Evolutionary conservation across 83 land plant genomes (phyloP).

Genomic region (Picea engelmannii): DNA sequence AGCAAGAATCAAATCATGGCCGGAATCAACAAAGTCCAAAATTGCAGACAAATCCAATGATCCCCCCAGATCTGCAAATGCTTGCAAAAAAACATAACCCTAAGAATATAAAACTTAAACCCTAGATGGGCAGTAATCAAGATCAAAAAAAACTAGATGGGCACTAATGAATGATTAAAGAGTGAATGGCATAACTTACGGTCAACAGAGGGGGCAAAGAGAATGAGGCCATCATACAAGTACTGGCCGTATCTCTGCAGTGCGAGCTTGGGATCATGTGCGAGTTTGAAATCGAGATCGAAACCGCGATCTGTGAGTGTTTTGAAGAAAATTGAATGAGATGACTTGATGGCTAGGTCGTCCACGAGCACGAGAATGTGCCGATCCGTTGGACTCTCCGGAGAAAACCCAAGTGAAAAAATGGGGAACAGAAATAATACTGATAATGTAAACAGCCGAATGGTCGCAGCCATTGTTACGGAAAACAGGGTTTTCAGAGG

Average conservation of each 20-base stretch:
- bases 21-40: slow-evolving; percentile 87
- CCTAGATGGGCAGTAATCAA: background rate
- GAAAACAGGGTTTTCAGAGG: too few relatives aligned
- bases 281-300: slow-evolving; percentile 83
- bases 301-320: slow-evolving; percentile 55
- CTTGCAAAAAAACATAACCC: slow-evolving; percentile 5
- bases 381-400: slow-evolving; percentile 70
- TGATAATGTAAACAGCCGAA: too few relatives aligned
- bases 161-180: background rate
- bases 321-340: too few relatives aligned
- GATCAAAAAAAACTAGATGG: background rate
- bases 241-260: slow-evolving; percentile 85
- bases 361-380: slow-evolving; percentile 76
- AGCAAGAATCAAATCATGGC: too few relatives aligned
- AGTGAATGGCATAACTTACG: slow-evolving; percentile 40
- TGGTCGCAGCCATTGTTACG: too few relatives aligned
- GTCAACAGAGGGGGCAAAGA: slow-evolving; percentile 70
- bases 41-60: slow-evolving; percentile 62
- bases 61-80: slow-evolving; percentile 80
- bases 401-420: slow-evolving; percentile 33
- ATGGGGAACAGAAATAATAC: too few relatives aligned
- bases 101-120: background rate
- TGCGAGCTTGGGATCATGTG: slow-evolving; percentile 78
- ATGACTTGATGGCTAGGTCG: too few relatives aligned
- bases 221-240: slow-evolving; percentile 28